A percentile compares a stretch with the other conserved stretches of the same genome.
phyloP scores from a whole-genome alignment of 169 alveolate genomes.

The Plasmodium knowlesi region DNA sequence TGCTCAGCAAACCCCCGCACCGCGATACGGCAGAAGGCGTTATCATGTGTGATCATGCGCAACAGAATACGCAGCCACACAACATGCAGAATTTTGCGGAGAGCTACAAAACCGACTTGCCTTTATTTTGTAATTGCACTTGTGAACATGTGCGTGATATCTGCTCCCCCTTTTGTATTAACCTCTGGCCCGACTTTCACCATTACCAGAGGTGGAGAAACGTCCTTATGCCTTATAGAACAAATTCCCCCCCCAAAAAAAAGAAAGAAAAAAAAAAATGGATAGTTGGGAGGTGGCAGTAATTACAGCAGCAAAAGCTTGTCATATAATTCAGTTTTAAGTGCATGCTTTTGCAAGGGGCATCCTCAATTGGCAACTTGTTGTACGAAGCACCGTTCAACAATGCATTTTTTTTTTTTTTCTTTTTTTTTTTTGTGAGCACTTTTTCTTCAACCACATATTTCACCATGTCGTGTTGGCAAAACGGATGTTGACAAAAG shows the following conservation, averaged over 20 bases:
- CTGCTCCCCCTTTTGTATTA: not conserved
- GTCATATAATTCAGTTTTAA: constrained; percentile 26
- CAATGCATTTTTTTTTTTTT: not conserved
- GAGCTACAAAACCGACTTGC: not conserved
- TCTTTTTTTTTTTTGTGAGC: constrained; percentile 8
- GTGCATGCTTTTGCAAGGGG: constrained; percentile 35
- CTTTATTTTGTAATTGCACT: not conserved
- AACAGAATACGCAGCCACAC: not conserved
- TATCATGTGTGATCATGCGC: not conserved
- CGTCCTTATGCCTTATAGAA: constrained; percentile 5
- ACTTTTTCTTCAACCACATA: constrained; percentile 54
- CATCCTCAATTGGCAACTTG: not conserved
- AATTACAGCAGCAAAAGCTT: not conserved
- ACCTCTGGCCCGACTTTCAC: not conserved
- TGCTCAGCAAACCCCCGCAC: not conserved
- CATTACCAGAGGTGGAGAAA: not conserved
- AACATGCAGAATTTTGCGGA: constrained; percentile 6
- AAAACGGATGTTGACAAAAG: constrained; percentile 20
- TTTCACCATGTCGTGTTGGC: constrained; percentile 1
- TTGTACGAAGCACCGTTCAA: constrained; percentile 16
- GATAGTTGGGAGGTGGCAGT: not conserved
- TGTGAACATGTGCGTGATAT: not conserved
- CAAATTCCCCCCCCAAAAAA: not conserved
- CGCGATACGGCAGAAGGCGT: not conserved
- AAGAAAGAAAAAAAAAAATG: not conserved